Percentiles rank a stretch among this genome's conserved stretches.
Evolutionary conservation across 352 stramenopile genomes (phyloP).

Genomic region (Globisporangium solare): DNA sequence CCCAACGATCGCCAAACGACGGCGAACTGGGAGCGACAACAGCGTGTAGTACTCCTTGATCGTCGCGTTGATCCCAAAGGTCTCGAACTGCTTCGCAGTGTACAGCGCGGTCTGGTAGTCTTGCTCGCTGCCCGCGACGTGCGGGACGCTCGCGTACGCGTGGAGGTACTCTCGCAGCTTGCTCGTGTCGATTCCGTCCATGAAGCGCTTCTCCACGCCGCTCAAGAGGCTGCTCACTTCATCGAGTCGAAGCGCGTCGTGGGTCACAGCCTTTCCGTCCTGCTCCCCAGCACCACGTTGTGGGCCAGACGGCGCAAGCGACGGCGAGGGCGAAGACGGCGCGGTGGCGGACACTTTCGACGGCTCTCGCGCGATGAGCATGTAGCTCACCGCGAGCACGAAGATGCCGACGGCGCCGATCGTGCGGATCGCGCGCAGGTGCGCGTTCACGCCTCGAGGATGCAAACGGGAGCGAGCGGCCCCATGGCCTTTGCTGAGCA

Average conservation of each 20-base stretch:
- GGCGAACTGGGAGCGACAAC: slow-evolving; percentile 55
- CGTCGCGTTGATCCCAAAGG: slow-evolving; percentile 55
- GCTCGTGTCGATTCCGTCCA: slow-evolving; percentile 24
- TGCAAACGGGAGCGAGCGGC: no score
- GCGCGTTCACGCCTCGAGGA: neutral
- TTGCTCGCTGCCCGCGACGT: slow-evolving; percentile 34
- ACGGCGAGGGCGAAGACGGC: neutral
- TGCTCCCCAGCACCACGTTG: no score
- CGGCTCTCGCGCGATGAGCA: slow-evolving; percentile 24
- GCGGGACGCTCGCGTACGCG: slow-evolving; percentile 43
- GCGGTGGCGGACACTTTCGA: slow-evolving; percentile 16
- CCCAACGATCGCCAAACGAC: slow-evolving; percentile 38
- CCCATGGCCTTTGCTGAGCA: no score
- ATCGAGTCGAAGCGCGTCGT: neutral
- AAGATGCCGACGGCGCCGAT: neutral
- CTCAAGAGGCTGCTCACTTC: neutral
- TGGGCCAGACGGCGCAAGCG: neutral
- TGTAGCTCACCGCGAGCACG: slow-evolving; percentile 14
- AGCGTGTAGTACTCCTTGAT: slow-evolving; percentile 66
- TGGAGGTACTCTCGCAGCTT: slow-evolving; percentile 38
- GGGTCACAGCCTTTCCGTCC: neutral
- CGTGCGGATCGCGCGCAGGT: neutral
- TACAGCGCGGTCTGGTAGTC: slow-evolving; percentile 61
- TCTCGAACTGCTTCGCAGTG: slow-evolving; percentile 47
- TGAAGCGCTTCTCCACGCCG: slow-evolving; percentile 10